Percentiles rank a stretch among this genome's conserved stretches.
Evolutionary conservation across 352 stramenopile species (phyloP).

Genomic region (Globisporangium carolinianum): DNA sequence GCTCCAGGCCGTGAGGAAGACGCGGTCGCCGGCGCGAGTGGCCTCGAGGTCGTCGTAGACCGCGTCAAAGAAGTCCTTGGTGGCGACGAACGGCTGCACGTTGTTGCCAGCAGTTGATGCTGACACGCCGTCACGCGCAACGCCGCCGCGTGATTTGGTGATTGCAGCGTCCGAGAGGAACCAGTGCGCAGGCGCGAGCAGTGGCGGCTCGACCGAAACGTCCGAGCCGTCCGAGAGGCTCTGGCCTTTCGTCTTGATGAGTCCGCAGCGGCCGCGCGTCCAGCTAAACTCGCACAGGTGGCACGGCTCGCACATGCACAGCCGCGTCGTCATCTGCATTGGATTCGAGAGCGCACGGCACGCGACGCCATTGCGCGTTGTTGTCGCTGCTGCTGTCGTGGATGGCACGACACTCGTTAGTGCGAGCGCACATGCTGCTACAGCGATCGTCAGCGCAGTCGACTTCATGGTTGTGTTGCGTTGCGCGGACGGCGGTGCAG

Average conservation of each 20-base stretch:
- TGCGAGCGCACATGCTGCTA: background rate
- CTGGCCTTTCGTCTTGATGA: conserved; percentile 15
- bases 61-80: conserved; percentile 37
- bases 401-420: background rate
- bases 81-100: conserved; percentile 31
- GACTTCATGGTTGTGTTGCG: too few species aligned
- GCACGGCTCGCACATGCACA: conserved; percentile 35
- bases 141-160: conserved; percentile 30
- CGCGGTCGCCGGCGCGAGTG: conserved; percentile 21
- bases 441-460: too few species aligned
- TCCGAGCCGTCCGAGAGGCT: conserved; percentile 17
- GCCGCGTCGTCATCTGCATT: conserved; percentile 12
- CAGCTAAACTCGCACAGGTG: conserved; percentile 26
- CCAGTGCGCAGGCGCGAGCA: conserved; percentile 53
- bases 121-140: conserved; percentile 28
- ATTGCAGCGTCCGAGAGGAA: conserved; percentile 59
- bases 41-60: conserved; percentile 39
- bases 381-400: background rate
- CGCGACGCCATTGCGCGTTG: conserved; percentile 4
- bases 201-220: conserved; percentile 22
- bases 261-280: conserved; percentile 12
- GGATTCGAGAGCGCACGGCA: conserved; percentile 9
- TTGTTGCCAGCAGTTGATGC: conserved; percentile 38
- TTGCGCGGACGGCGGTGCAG: too few species aligned
- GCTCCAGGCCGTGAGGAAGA: conserved; percentile 53